Evolutionary conservation across 2,329 filamentous ascomycete species (phyloP), one percentile per base, ranked within the genome.

Genomic region (Colletotrichum sp.): DNA sequence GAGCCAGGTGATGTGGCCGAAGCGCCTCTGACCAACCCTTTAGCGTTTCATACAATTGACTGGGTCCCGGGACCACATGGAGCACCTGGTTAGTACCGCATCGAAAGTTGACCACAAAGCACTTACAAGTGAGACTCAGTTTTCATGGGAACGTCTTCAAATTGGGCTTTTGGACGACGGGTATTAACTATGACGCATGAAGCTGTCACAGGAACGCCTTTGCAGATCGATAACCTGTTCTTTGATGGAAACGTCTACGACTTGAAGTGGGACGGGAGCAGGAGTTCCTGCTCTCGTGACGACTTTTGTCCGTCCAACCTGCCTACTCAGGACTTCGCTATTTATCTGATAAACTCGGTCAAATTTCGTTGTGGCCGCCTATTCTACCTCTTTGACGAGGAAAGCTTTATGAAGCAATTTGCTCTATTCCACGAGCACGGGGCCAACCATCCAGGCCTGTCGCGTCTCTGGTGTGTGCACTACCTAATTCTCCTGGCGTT

Each of bases 321-420:
- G 5, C 60, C 60, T 21, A 64, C 60, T 26, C 60, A 64, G 12
- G 60, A 64, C 28, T 64, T 64, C 13, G 87, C 88, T 5, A 81
- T 89, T 5, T 90, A 89, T 72, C 80, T 91, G 5, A 88, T 90
- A 81, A 90, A 90, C 73, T 87, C 88, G 0, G 89, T 90, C 72
- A 90, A 90, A 65, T 91, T 91, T 55, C 88, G 90, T 72, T 89
- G 88, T 70, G 86, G 87, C 3, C 89, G 89, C 36, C 79, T 90
- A 2, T 89, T 90, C 26, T 89, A 90, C 63, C 80, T 91, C 3
- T 89, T 91, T 52, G 88, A 91, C 21, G 89, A 91, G 63, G 83
- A 86, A 10, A 84, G 82, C 1, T 91, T 91, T 72, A 89, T 89
- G 85, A 67, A 67, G 44, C 26, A 67, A 13, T 24, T 67, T 24